A percentile compares a stretch with the other conserved stretches of the same genome.
Conservation (phyloP, 805 yeast genomes). For the Cyberlindnera xishuangbannaensis region DNA sequence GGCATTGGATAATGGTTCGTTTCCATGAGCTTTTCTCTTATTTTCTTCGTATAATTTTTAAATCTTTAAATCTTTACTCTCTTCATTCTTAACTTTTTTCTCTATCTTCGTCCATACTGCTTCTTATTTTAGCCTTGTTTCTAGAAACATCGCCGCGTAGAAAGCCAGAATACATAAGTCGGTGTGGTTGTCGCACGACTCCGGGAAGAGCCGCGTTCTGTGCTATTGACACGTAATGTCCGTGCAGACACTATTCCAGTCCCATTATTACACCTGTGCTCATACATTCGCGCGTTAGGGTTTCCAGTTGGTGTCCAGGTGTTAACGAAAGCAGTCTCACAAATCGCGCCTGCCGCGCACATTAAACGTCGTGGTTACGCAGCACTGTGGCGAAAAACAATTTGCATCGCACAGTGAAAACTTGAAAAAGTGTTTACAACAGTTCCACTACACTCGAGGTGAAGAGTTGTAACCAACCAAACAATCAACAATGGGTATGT, state of each 20-base stretch:
- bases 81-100: too few relatives aligned
- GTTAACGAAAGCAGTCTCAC: conserved; percentile 20
- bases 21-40: too few relatives aligned
- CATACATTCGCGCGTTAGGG: conserved; percentile 2
- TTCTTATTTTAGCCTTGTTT: too few relatives aligned
- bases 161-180: too few relatives aligned
- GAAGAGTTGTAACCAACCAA: conserved; percentile 19
- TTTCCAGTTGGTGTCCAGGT: conserved; percentile 15
- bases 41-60: too few relatives aligned
- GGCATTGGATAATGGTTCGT: too few relatives aligned
- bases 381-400: conserved; percentile 16
- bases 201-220: background rate
- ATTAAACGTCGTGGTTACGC: conserved; percentile 9
- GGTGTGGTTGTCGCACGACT: too few relatives aligned
- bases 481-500: conserved; percentile 29
- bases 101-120: too few relatives aligned
- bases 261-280: conserved; percentile 2
- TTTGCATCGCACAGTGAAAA: conserved; percentile 18
- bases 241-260: background rate
- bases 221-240: conserved; percentile 2
- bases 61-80: too few relatives aligned
- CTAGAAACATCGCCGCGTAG: too few relatives aligned
- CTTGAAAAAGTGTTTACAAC: conserved; percentile 19
- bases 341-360: background rate
- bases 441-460: conserved; percentile 7